Evolutionary conservation across 106 monocot genomes (phyloP), one percentile per base, ranked within the genome.

Genomic region (Narthecium ossifragum): DNA sequence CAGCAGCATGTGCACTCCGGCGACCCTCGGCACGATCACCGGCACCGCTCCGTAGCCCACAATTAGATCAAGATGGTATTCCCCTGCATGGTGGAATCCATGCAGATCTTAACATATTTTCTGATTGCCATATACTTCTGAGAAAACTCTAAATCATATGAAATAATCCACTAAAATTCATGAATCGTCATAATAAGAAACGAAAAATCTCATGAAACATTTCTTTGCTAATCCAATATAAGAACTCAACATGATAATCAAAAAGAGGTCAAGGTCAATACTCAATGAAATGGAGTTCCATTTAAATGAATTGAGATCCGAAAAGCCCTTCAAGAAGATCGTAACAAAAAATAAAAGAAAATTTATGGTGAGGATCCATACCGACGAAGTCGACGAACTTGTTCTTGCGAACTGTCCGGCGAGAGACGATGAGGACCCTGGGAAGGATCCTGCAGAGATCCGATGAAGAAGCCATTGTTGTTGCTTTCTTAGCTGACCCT

Each of bases 321-420:
- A n/a, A n/a, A n/a, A n/a, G n/a, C n/a, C n/a, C n/a, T n/a, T n/a
- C n/a, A n/a, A n/a, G n/a, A n/a, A n/a, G n/a, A n/a, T n/a, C n/a
- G n/a, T n/a, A n/a, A n/a, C n/a, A n/a, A n/a, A n/a, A n/a, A n/a
- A n/a, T n/a, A n/a, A n/a, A n/a, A n/a, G n/a, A n/a, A n/a, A n/a
- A n/a, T n/a, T n/a, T n/a, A n/a, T n/a, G n/a, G 31, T 8, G 22
- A 18, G 23, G 5, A 39, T 50, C 3, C 17, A 40, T 62, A 94
- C 94, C 89, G 12, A 96, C 94, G 58, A 96, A 96, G 55, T 96
- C 83, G 61, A 90, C 90, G 78, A 96, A 96, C 67, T 96, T 96
- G 76, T 96, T 96, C 78, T 96, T 96, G 29, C 94, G 85, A 49
- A 96, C 83, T 37, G 72, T 85, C 1, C 94, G 61, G 23, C 90